These are phyloP conservation scores for Russula ochroleuca DNA, from an alignment of 768 basidiomycete genomes.

Conservation along the genomic window DNA sequence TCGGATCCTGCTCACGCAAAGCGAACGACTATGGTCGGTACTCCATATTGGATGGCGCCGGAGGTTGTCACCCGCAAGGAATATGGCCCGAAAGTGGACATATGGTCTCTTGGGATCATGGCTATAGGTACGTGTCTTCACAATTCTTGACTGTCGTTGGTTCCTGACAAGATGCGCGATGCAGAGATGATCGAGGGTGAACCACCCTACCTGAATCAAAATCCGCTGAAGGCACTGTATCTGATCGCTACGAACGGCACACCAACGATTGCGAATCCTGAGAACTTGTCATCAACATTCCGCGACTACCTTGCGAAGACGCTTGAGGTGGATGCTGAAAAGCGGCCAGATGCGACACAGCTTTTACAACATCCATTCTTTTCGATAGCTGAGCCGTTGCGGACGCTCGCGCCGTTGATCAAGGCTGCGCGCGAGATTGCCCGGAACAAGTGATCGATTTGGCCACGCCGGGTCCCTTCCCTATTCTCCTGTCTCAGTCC, in stretches of 20 bases:
- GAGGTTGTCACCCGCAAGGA: slow-evolving; percentile 97
- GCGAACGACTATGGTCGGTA: slow-evolving; percentile 97
- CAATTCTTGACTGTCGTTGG: slow-evolving; percentile 19
- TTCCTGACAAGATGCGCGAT: slow-evolving; percentile 3
- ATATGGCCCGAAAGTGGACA: slow-evolving; percentile 97
- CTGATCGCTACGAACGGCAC: slow-evolving; percentile 98
- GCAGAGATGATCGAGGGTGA: slow-evolving; percentile 98
- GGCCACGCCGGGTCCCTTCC: not conserved
- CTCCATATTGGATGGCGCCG: slow-evolving; percentile 99
- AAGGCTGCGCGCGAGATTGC: slow-evolving; percentile 88
- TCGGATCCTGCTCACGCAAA: slow-evolving; percentile 80
- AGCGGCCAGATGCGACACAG: slow-evolving; percentile 80
- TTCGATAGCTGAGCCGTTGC: slow-evolving; percentile 78
- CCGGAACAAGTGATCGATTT: slow-evolving; percentile 36
- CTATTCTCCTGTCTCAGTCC: not conserved
- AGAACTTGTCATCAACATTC: slow-evolving; percentile 69
- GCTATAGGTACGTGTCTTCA: slow-evolving; percentile 63
- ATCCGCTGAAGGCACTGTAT: slow-evolving; percentile 93
- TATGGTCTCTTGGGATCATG: slow-evolving; percentile 96
- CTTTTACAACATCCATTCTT: slow-evolving; percentile 88
- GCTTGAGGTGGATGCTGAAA: slow-evolving; percentile 92
- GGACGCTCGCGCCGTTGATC: slow-evolving; percentile 83
- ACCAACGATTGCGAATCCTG: slow-evolving; percentile 91
- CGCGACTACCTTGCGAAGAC: slow-evolving; percentile 85
- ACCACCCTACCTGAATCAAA: slow-evolving; percentile 94